These are phyloP conservation scores for Brassica rapa DNA, from an alignment of 345 rosid genomes.

Conservation along the genomic window DNA sequence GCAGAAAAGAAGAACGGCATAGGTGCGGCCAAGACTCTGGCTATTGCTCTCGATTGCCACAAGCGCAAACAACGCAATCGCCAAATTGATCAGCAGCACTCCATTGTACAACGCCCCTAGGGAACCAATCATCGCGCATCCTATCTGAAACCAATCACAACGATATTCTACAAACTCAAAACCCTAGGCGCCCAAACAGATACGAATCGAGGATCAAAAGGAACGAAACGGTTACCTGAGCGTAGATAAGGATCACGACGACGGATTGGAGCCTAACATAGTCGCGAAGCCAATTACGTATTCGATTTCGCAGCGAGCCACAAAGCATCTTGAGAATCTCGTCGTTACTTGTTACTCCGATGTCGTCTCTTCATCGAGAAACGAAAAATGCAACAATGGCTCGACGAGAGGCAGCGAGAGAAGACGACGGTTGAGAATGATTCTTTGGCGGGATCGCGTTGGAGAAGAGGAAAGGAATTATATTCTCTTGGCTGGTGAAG, in stretches of 20 bases:
- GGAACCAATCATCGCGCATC: slow-evolving; percentile 84
- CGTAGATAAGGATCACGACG: slow-evolving; percentile 76
- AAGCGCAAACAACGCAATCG: slow-evolving; percentile 77
- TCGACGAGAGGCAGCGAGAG: neutral
- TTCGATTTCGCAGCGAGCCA: slow-evolving; percentile 48
- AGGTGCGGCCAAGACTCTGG: slow-evolving; percentile 79
- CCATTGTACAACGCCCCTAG: slow-evolving; percentile 90
- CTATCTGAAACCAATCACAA: slow-evolving; percentile 65
- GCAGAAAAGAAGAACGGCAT: slow-evolving; percentile 78
- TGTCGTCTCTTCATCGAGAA: slow-evolving; percentile 18
- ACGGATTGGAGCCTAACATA: slow-evolving; percentile 67
- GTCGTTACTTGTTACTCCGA: slow-evolving; percentile 3
- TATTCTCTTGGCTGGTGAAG: slow-evolving; percentile 29
- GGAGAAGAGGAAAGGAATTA: slow-evolving; percentile 21
- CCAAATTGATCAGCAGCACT: slow-evolving; percentile 64
- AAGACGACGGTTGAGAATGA: neutral
- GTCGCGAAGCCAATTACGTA: slow-evolving; percentile 66
- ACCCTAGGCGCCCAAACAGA: slow-evolving; percentile 26
- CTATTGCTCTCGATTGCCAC: slow-evolving; percentile 89
- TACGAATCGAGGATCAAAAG: neutral
- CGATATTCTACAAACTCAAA: neutral
- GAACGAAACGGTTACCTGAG: slow-evolving; percentile 51
- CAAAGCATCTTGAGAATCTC: slow-evolving; percentile 41
- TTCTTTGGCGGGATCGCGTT: slow-evolving; percentile 41
- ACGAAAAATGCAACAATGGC: neutral